Conservation (phyloP, 2,329 filamentous ascomycete species). For the Tricladium varicosporioides region DNA sequence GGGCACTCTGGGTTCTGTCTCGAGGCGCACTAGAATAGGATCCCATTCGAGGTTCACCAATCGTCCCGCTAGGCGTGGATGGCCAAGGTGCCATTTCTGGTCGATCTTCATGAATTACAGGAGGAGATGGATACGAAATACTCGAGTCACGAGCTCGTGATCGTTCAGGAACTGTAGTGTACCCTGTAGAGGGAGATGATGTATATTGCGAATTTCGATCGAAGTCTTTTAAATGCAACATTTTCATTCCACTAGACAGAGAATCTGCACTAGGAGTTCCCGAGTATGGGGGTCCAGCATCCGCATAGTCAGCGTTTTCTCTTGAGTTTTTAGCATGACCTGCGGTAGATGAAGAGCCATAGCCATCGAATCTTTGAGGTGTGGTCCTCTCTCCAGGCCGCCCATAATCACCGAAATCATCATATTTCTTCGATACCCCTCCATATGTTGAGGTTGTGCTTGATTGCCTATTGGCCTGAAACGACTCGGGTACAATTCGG, state of each 20-base stretch:
- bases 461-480: background rate
- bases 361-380: background rate
- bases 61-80: background rate
- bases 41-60: background rate
- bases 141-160: background rate
- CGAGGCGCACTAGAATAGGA: too few species aligned
- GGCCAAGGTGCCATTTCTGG: background rate
- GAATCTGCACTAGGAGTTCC: background rate
- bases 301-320: background rate
- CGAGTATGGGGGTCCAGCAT: background rate
- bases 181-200: background rate
- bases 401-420: constrained; percentile 1
- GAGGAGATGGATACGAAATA: background rate
- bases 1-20: too few species aligned
- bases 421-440: background rate
- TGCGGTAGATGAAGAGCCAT: background rate
- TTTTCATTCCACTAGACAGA: background rate
- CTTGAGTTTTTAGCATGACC: background rate
- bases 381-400: background rate
- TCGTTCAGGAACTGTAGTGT: background rate
- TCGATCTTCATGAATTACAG: background rate
- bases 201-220: background rate
- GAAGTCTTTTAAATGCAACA: background rate
- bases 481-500: background rate
- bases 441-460: background rate